Conservation (phyloP, 768 basidiomycete species). For the Pulveroboletus sp. region DNA sequence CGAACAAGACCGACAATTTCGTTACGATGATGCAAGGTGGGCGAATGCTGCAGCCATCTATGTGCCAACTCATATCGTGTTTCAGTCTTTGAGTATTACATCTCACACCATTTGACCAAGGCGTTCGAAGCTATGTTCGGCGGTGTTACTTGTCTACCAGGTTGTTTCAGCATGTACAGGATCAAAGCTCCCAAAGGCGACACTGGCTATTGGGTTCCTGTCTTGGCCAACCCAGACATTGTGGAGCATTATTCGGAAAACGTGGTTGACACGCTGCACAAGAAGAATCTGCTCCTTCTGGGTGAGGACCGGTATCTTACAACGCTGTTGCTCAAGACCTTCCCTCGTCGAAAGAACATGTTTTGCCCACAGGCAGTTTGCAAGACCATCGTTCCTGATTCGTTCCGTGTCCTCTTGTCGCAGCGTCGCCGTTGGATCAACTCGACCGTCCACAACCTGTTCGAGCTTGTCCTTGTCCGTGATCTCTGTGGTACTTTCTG, state of each 20-base stretch:
- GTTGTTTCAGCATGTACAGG: slow-evolving; percentile 99
- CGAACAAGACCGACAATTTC: slow-evolving; percentile 37
- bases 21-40: slow-evolving; percentile 89
- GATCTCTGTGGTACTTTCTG: slow-evolving; percentile 99
- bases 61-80: slow-evolving; percentile 4
- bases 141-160: slow-evolving; percentile 98
- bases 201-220: slow-evolving; percentile 95
- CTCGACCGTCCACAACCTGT: slow-evolving; percentile 95
- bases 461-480: slow-evolving; percentile 90
- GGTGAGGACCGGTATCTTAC: slow-evolving; percentile 99
- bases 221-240: slow-evolving; percentile 97
- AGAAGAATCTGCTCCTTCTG: slow-evolving; percentile 95
- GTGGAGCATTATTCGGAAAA: slow-evolving; percentile 99
- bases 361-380: slow-evolving; percentile 99
- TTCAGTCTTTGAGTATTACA: slow-evolving; percentile 98
- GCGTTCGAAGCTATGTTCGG: slow-evolving; percentile 99
- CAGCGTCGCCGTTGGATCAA: slow-evolving; percentile 99
- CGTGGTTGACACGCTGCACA: slow-evolving; percentile 97
- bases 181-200: slow-evolving; percentile 99
- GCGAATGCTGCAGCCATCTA: slow-evolving; percentile 25
- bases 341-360: slow-evolving; percentile 98
- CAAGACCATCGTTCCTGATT: slow-evolving; percentile 97
- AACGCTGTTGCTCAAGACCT: slow-evolving; percentile 96
- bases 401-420: slow-evolving; percentile 87
- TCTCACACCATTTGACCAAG: slow-evolving; percentile 98